Evolutionary conservation across 805 yeast species (phyloP).

Genomic region (Yamadazyma sp.): DNA sequence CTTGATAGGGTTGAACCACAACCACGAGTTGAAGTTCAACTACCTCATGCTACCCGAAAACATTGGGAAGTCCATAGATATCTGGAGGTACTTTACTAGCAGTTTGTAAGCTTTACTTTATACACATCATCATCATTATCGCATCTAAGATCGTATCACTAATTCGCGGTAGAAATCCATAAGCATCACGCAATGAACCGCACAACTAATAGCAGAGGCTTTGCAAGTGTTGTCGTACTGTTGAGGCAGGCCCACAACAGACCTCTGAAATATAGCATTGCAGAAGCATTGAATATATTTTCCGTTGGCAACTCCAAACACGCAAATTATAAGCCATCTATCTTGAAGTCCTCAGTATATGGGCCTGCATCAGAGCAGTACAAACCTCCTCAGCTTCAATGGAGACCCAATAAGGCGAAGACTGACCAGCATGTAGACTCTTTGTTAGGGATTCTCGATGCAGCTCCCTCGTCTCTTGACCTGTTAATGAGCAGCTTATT

Average conservation of each 20-base stretch:
- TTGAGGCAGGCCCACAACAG: no score
- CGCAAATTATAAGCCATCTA: constrained; percentile 39
- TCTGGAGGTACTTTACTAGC: constrained; percentile 23
- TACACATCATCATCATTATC: no score
- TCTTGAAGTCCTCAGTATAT: constrained; percentile 30
- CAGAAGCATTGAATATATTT: no score
- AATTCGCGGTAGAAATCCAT: no score
- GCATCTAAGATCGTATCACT: no score
- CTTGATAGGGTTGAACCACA: constrained; percentile 23
- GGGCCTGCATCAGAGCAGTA: constrained; percentile 34
- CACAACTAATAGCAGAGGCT: no score
- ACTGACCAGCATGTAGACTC: constrained; percentile 2
- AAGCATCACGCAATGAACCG: no score
- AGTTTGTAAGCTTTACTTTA: no score
- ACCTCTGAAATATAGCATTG: no score
- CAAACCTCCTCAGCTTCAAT: not conserved
- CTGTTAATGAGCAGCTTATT: not conserved
- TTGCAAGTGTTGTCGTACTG: no score
- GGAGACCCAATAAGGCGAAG: not conserved
- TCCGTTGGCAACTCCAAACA: no score
- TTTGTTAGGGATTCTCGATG: constrained; percentile 5
- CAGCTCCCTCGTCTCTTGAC: constrained; percentile 4
- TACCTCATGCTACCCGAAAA: constrained; percentile 39
- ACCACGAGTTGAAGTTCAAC: constrained; percentile 26
- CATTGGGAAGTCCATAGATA: constrained; percentile 24